Evolutionary conservation across 2,329 filamentous ascomycete species (phyloP), one percentile per base, ranked within the genome.

Genomic region (Fusarium sp.): DNA sequence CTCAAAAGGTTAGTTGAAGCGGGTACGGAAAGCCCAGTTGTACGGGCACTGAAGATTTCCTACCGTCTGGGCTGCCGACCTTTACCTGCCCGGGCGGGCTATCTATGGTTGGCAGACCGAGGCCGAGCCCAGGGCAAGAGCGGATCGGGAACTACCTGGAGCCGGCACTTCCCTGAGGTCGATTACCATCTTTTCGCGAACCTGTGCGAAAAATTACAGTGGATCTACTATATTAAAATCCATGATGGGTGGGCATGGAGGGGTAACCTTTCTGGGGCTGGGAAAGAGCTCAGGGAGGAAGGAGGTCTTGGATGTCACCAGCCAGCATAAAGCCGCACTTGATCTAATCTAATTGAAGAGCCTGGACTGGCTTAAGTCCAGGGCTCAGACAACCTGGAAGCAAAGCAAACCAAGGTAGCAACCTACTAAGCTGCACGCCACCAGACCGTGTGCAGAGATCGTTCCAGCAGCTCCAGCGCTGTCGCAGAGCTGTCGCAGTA

Each of bases 401-500:
- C 48, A 63, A 68, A 11, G 10, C 34, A 11, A 38, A 38, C 34
- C 34, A 38, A 38, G 34, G 34, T 38, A 38, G 34, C 10, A n/a
- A n/a, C 12, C 29, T 30, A 30, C 29, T 53, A n/a, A 46, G 29
- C 40, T 59, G 49, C 56, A 43, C 58, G 54, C 48, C 67, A 68
- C 38, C 54, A 54, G 18, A 48, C 34, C 38, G 32, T 41, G 20
- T 48, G 47, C 34, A 57, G 51, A 46, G 43, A 60, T 47, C 63
- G 60, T 65, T 70, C 70, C 62, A 67, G 65, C 53, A 62, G 56
- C 69, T 65, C 55, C 67, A 70, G 30, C 53, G 20, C 44, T 48
- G 44, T 29, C 56, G 57, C 59, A 54, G 43, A 70, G 32, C 52
- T 49, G 55, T 30, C 57, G 44, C 65, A 62, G 45, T 55, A 62